Evolutionary conservation across 2,329 filamentous ascomycete species (phyloP), one percentile per base, ranked within the genome.

Genomic region (Chlorencoelia australis): DNA sequence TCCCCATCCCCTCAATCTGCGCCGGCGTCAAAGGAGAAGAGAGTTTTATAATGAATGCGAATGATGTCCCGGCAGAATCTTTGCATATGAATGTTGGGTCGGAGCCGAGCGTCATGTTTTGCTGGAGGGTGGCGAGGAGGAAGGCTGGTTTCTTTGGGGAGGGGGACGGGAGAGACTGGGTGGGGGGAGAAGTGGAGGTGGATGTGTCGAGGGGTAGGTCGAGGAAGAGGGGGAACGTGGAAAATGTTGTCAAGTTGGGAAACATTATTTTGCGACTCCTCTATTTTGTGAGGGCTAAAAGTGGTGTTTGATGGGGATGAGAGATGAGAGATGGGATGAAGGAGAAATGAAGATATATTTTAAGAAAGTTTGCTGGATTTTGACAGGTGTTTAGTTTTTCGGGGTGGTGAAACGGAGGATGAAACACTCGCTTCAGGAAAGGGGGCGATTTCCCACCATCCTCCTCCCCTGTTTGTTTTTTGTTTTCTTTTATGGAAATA

Each of bases 101-200:
- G 2, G 45, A 44, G 4, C 45, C 49, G 5, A 54, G 39, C 3
- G 52, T 54, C 49, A 54, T 54, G 24, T 55, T 49, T 26, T 54
- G 43, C 18, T 33, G 37, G 30, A 54, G 47, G 3, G 49, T 51
- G 18, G 42, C 52, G 5, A 54, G 31, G 9, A 55, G 43, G 30
- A 44, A 49, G 14, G 41, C 33, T 18, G 3, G 17, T 11, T 29
- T 16, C 29, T n/a, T 32, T 21, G 32, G 29, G 27, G 7, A 26
- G 16, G 15, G 19, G 25, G 21, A 27, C 30, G 27, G 16, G 19
- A 45, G 29, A n/a, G 50, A 48, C 18, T 34, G 43, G 13, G 32
- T 25, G 10, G 37, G 18, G 40, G 52, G 52, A 11, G 43, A 18
- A 11, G 46, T 46, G 42, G 52, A 53, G 35, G 42, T 31, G 7